Evolutionary conservation across 352 stramenopile species (phyloP), one percentile per base, ranked within the genome.

Genomic region (Globisporangium perplexum): DNA sequence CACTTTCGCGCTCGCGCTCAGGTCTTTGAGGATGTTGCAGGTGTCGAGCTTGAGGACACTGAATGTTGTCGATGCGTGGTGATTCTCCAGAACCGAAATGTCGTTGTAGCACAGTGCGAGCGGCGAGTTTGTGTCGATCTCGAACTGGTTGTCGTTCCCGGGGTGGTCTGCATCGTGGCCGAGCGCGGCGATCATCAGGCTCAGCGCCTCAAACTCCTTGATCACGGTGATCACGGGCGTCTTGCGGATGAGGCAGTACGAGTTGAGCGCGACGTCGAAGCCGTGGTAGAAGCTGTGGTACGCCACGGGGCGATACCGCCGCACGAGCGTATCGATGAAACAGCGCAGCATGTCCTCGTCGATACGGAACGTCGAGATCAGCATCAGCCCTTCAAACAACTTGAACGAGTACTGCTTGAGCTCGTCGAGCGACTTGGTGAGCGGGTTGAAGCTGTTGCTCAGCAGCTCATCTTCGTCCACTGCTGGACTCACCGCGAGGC

Each of bases 61-160:
- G 33, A 92, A 95, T 0, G 83, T 93, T 14, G 68, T 85, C n/a
- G 80, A 80, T 33, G 79, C 72, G 51, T 96, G 86, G 55, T 96
- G 82, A 26, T 93, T 95, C 63, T 96, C 88, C 1, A 96, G 71
- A 23, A 97, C 88, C 3, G 83, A 93, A 14, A 86, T 77, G 62
- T 97, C 86, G 54, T 96, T 96, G 76, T 97, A 96, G 49, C 78
- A 88, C 15, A 96, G 64, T 7, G 88, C 88, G 14, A 96, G 66
- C 6, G 64, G 38, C 12, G 84, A 92, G 53, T 66, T 75, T 7
- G 79, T 87, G 53, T 90, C 80, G 24, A 96, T 72, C 60, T 97
- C 78, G 47, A 96, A 97, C 60, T 88, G 74, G 57, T 97, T 97
- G 68, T 92, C 84, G 57, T 93, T 89, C 14, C 86, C 88, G 1